Base-by-base conservation (phyloP, 306 rosid species). In the Vachellia collinsii region DNA sequence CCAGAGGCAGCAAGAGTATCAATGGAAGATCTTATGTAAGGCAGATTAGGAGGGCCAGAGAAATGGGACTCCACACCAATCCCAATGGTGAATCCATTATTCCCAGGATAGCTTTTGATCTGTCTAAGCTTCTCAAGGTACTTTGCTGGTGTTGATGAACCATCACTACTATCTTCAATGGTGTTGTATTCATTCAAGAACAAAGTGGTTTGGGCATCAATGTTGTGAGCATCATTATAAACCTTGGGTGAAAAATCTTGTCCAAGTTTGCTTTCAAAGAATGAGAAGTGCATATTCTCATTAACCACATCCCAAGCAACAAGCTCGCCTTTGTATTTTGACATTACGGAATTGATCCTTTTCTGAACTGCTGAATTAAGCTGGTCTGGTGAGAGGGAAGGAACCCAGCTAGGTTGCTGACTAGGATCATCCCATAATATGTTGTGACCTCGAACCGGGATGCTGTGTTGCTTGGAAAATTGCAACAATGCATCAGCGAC, bases 231-330 rank as follows among this genome's bases (percentile, higher is more conserved):
- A 76, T 46, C 59, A 10, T 75, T 86, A 54, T 88, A 90, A 3
- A 86, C 53, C 36, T 11, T 2, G 2, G 84, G 69, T 6, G 94
- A 90, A 63, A 90, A 79, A 17, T 0, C 0, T 7, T 0, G 8
- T 50, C 93, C 92, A 51, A 87, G 85, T 73, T 74, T 85, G 7
- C 41, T 25, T 80, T 92, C 94, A 1, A 90, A 94, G 78, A 87
- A 91, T 2, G 82, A 42, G 8, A 80, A 75, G 71, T 92, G 97
- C 29, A 94, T 8, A 73, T 92, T 87, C 68, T 94, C 98, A 72
- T 94, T 94, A 0, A 84, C 89, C 74, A 92, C 97, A 80, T 94
- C 98, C 98, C 94, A 94, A 10, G 76, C 90, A 70, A 90, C 86
- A 34, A 94, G 58, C 74, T 88, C 81, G 14, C 91, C 97, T 43